Conservation (phyloP, 441 rosid species). For the Croton setiger region DNA sequence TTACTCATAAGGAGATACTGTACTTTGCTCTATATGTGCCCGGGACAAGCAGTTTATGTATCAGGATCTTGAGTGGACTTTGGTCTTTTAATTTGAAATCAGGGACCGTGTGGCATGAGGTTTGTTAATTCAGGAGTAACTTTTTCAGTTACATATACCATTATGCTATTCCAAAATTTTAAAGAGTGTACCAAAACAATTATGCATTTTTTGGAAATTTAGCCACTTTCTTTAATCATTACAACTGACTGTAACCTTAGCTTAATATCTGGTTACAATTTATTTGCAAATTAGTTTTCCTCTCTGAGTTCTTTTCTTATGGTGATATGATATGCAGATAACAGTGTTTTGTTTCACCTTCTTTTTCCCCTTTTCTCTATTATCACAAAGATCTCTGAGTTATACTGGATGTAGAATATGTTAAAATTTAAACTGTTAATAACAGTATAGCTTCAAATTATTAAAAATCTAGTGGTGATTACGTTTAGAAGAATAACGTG, state of each 20-base stretch:
- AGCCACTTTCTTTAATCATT: not conserved
- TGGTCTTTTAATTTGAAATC: slow-evolving; percentile 2
- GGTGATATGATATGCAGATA: not conserved
- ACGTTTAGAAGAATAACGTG: not conserved
- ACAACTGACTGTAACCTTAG: not conserved
- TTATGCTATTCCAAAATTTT: not conserved
- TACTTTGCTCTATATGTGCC: not conserved
- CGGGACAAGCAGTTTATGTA: not conserved
- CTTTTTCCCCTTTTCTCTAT: not conserved
- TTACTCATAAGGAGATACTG: not conserved
- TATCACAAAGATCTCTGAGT: not conserved
- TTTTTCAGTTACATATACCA: not conserved
- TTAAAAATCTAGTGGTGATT: not conserved
- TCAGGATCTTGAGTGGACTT: not conserved
- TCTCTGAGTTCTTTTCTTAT: not conserved
- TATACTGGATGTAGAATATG: not conserved
- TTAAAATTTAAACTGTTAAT: not conserved
- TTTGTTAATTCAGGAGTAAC: not conserved
- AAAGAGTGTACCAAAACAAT: not conserved
- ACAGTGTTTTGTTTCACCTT: not conserved
- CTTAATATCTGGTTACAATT: not conserved
- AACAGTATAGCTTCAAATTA: not conserved
- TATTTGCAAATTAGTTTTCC: not conserved
- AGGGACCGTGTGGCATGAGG: not conserved
- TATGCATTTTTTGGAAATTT: not conserved